These are phyloP conservation scores for Hanseniaspora nectarophila DNA, from an alignment of 805 yeast genomes.

Conservation along the genomic window DNA sequence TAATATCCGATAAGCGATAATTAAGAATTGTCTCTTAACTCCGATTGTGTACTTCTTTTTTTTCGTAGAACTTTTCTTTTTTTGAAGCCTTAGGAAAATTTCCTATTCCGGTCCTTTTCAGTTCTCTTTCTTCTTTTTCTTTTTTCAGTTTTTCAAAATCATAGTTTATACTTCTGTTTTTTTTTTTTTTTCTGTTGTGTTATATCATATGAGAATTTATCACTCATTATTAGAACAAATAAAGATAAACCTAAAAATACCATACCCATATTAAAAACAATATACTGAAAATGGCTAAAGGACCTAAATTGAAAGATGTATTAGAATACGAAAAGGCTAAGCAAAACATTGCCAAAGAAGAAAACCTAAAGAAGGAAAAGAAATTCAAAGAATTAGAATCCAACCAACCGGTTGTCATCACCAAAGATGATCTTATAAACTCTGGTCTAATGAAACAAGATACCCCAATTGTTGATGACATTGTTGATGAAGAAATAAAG, in stretches of 20 bases:
- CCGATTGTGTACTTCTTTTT: no score
- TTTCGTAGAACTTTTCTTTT: no score
- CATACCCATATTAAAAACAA: not conserved
- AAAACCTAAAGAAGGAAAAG: slow-evolving; percentile 21
- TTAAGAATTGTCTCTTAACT: no score
- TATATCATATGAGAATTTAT: not conserved
- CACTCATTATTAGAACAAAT: not conserved
- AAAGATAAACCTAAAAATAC: not conserved
- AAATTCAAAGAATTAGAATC: slow-evolving; percentile 18
- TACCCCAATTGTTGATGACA: slow-evolving; percentile 15
- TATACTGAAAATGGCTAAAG: slow-evolving; percentile 24
- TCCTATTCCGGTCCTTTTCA: not conserved
- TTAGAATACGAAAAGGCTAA: slow-evolving; percentile 23
- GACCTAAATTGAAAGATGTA: slow-evolving; percentile 25
- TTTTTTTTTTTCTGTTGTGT: no score
- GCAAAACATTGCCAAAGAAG: slow-evolving; percentile 20
- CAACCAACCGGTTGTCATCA: slow-evolving; percentile 27
- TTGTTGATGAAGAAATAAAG: slow-evolving; percentile 15
- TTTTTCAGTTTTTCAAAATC: no score
- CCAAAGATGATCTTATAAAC: slow-evolving; percentile 24
- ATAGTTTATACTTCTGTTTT: no score
- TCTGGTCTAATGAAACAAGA: slow-evolving; percentile 16
- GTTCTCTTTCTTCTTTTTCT: not conserved
- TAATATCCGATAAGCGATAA: not conserved
- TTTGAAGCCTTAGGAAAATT: not conserved